Evolutionary conservation across 305 asterid genomes (phyloP), one percentile per base, ranked within the genome.

Genomic region (Fraxinus sp.): DNA sequence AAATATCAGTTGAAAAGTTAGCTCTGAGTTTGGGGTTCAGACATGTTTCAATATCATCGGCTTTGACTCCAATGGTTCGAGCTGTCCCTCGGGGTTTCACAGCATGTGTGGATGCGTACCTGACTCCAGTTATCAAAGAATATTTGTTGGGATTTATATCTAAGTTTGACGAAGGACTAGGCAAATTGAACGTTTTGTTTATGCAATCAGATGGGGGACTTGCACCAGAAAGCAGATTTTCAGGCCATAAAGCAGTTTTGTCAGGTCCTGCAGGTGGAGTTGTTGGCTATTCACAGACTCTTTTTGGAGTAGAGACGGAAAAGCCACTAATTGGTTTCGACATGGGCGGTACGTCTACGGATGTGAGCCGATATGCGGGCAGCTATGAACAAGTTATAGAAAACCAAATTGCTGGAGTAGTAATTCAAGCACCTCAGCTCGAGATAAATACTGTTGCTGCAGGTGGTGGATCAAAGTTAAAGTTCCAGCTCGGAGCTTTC

Each of bases 201-300:
- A 96, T 96, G 99, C 99, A 96, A 85, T 96, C 99, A 13, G 99
- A 96, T 79, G 99, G 99, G n/a, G 99, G 99, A 11, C 91, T 96
- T 85, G 99, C 98, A 16, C 99, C 99, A 0, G 97, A 96, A 83
- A 92, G 89, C 85, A 87, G 97, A 86, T 96, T 96, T 87, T 96
- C 99, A 3, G 99, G 99, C 82, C 99, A 96, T 89, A 94, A 94
- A 86, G 99, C 99, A 77, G 97, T 96, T 87, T 87, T 96, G 77
- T 96, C 98, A 0, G 99, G 99, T 78, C 99, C 99, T 8, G 99
- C 99, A 5, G 99, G 99, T 79, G 99, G 98, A 57, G 98, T 96
- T 10, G 99, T 96, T 81, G 99, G 98, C 83, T 96, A 92, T 85
- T 93, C 99, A 7, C 99, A 96, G 89, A 96, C 99, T 30, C 96